phyloP scores from a whole-genome alignment of 139 green algal species.

The Volvox reticuliferus region DNA sequence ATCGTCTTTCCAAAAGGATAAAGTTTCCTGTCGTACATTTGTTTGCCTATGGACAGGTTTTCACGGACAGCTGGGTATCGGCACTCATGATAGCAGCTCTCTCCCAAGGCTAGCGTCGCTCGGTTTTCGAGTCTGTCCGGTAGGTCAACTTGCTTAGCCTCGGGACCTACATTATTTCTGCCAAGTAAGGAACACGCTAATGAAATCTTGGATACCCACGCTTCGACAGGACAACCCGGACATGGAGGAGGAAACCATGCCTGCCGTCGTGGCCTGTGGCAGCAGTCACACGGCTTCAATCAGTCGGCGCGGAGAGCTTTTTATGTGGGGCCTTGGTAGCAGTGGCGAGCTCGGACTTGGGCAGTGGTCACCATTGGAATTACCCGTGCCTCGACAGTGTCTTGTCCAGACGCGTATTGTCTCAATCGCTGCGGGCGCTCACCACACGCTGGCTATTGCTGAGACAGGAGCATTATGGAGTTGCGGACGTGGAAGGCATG shows the following conservation, averaged over 20 bases:
- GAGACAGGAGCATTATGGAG: slow-evolving; percentile 80
- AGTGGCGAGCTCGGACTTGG: slow-evolving; percentile 84
- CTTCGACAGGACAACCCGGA: slow-evolving; percentile 47
- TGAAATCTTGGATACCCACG: too few relatives aligned
- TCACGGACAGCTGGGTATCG: slow-evolving; percentile 85
- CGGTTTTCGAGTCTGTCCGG: slow-evolving; percentile 61
- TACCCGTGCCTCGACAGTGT: slow-evolving; percentile 51
- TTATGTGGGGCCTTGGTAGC: slow-evolving; percentile 84
- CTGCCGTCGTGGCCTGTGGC: slow-evolving; percentile 80
- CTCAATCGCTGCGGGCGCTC: slow-evolving; percentile 74
- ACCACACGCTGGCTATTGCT: slow-evolving; percentile 86
- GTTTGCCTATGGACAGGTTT: slow-evolving; percentile 72
- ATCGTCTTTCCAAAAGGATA: too few relatives aligned
- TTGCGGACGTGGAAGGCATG: slow-evolving; percentile 78
- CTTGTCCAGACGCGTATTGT: slow-evolving; percentile 72
- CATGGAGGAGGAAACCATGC: slow-evolving; percentile 75
- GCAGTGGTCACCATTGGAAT: slow-evolving; percentile 75
- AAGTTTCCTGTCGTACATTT: not conserved
- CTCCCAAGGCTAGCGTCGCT: slow-evolving; percentile 52
- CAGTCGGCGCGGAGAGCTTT: slow-evolving; percentile 79
- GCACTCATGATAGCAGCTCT: slow-evolving; percentile 56
- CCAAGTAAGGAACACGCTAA: too few relatives aligned
- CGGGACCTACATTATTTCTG: too few relatives aligned
- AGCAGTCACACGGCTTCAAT: slow-evolving; percentile 74
- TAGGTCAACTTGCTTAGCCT: slow-evolving; percentile 13